Evolutionary conservation across 164 flowering plant genomes (phyloP).

Genomic region (Protea cynaroides): DNA sequence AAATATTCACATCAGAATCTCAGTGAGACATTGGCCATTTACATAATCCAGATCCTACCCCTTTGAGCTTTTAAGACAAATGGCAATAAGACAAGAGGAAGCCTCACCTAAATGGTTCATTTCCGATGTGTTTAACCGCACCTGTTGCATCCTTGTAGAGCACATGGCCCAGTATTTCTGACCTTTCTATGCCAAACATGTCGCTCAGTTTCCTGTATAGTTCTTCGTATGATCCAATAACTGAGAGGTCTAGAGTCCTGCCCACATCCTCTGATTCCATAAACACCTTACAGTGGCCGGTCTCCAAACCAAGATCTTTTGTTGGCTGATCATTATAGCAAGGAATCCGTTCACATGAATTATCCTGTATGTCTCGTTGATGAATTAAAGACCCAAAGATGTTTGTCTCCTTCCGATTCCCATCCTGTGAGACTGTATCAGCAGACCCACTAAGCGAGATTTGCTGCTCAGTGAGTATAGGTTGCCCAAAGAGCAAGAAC

Average conservation of each 20-base stretch:
- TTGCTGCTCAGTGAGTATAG: conserved; percentile 61
- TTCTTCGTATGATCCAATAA: conserved; percentile 50
- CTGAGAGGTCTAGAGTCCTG: conserved; percentile 54
- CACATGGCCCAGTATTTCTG: conserved; percentile 35
- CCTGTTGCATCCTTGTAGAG: conserved; percentile 39
- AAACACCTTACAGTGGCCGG: conserved; percentile 61
- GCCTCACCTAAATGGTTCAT: conserved; percentile 58
- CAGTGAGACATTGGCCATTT: too few relatives aligned
- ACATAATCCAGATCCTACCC: background rate
- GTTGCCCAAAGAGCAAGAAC: conserved; percentile 58
- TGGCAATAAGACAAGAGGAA: background rate
- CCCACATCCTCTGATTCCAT: conserved; percentile 64
- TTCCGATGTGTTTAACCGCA: conserved; percentile 39
- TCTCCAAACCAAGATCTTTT: conserved; percentile 28
- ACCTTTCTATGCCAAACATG: conserved; percentile 44
- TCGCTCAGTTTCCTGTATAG: conserved; percentile 36
- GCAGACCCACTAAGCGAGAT: conserved; percentile 40
- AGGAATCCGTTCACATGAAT: conserved; percentile 29
- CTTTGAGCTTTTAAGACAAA: background rate
- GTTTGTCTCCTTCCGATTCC: conserved; percentile 36
- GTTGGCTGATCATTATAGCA: conserved; percentile 28
- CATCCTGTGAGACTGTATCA: conserved; percentile 34
- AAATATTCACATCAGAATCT: background rate
- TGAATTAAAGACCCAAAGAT: conserved; percentile 33
- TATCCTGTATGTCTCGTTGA: conserved; percentile 28